Conservation (phyloP, 768 basidiomycete species). For the Suillus placidus region DNA sequence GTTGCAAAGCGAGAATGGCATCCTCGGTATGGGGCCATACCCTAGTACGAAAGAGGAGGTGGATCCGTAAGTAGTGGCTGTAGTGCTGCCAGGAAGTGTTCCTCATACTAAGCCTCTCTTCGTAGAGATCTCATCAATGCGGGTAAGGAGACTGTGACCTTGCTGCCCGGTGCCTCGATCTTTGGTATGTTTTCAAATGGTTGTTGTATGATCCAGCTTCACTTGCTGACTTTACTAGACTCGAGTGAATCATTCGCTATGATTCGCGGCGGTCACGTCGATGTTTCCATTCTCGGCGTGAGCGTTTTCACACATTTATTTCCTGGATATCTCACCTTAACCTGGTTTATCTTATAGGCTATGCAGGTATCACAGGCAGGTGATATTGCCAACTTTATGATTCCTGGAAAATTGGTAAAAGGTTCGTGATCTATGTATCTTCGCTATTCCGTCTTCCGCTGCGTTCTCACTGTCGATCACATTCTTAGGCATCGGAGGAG, state of each 20-base stretch:
- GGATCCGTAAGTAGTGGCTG: constrained; percentile 79
- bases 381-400: constrained; percentile 98
- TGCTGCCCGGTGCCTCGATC: constrained; percentile 87
- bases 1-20: constrained; percentile 91
- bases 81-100: constrained; percentile 6
- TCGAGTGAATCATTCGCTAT: constrained; percentile 95
- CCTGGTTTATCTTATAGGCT: constrained; percentile 51
- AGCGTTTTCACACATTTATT: constrained; percentile 31
- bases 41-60: constrained; percentile 71
- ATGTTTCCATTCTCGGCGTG: constrained; percentile 92
- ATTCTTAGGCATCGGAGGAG: constrained; percentile 82
- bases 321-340: constrained; percentile 10
- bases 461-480: constrained; percentile 15
- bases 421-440: constrained; percentile 39
- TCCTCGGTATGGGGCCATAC: constrained; percentile 90
- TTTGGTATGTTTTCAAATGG: constrained; percentile 61
- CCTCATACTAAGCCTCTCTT: constrained; percentile 10
- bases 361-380: constrained; percentile 94
- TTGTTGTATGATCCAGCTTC: not conserved
- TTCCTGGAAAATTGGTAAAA: constrained; percentile 91
- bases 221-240: constrained; percentile 45
- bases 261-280: constrained; percentile 96
- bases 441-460: not conserved
- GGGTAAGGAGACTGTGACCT: constrained; percentile 92
- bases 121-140: constrained; percentile 89